phyloP scores from a whole-genome alignment of 257 asterid species.

The Cynanchum wilfordii region DNA sequence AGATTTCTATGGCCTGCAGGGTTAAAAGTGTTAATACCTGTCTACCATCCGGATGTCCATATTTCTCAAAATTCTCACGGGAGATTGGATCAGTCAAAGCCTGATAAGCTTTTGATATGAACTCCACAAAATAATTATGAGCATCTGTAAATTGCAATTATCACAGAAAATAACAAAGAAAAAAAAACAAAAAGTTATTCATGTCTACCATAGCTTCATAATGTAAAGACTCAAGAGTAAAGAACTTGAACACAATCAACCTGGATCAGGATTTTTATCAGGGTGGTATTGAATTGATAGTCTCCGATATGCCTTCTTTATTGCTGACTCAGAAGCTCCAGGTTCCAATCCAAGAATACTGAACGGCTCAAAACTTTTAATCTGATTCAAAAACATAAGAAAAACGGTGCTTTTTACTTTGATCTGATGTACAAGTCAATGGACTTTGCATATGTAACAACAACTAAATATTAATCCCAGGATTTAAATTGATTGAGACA shows the following conservation, averaged over 20 bases:
- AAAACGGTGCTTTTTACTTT: neutral
- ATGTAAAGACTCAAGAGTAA: conserved; percentile 14
- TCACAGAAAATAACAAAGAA: conserved; percentile 11
- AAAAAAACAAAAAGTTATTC: conserved; percentile 1
- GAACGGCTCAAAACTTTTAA: conserved; percentile 87
- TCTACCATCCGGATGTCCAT: conserved; percentile 99
- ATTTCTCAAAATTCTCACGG: conserved; percentile 87
- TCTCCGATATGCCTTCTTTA: conserved; percentile 92
- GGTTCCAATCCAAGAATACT: conserved; percentile 84
- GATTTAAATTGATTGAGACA: conserved; percentile 6
- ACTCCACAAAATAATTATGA: conserved; percentile 80
- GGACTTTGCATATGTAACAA: neutral
- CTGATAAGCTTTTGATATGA: conserved; percentile 89
- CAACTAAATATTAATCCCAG: neutral
- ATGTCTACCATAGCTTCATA: conserved; percentile 3
- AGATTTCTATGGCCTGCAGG: neutral
- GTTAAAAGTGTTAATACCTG: conserved; percentile 45
- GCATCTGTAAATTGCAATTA: conserved; percentile 60
- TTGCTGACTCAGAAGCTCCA: conserved; percentile 77
- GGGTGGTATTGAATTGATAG: conserved; percentile 94
- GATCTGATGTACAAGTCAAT: neutral
- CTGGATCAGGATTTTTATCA: conserved; percentile 97
- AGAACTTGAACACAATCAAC: conserved; percentile 31
- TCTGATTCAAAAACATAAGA: conserved; percentile 32
- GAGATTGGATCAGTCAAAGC: conserved; percentile 95